phyloP scores from a whole-genome alignment of 2,329 filamentous ascomycete species.

The Chlorencoelia australis region DNA sequence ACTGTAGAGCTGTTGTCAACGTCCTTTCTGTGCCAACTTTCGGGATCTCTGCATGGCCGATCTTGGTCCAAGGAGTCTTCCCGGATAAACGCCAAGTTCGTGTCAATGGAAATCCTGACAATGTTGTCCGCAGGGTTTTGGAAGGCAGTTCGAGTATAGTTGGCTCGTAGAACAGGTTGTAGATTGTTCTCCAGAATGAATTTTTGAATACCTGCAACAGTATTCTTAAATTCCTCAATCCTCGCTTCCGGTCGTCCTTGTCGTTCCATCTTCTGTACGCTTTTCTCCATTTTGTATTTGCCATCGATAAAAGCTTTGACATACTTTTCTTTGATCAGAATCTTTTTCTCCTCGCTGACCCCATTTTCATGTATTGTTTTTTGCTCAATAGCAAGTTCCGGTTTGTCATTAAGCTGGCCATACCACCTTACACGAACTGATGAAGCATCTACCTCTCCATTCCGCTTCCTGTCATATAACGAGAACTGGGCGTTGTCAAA shows the following conservation, averaged over 20 bases:
- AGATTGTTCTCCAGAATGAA: conserved; percentile 71
- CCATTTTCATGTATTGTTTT: conserved; percentile 74
- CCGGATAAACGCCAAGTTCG: conserved; percentile 77
- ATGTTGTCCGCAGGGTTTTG: conserved; percentile 90
- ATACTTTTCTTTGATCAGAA: conserved; percentile 90
- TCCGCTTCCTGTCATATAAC: conserved; percentile 78
- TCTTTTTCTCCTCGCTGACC: conserved; percentile 66
- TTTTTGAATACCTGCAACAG: conserved; percentile 66
- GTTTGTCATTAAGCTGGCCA: conserved; percentile 67
- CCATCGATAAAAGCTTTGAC: conserved; percentile 77
- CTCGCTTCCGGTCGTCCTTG: conserved; percentile 57
- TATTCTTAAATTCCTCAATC: conserved; percentile 58
- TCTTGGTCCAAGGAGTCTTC: conserved; percentile 68
- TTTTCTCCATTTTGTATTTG: conserved; percentile 88
- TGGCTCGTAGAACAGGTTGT: conserved; percentile 78
- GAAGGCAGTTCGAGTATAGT: conserved; percentile 90
- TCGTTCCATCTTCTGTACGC: conserved; percentile 74
- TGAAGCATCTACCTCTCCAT: conserved; percentile 61
- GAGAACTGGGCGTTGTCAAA: conserved; percentile 84
- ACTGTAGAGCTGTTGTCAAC: conserved; percentile 76
- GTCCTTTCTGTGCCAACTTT: conserved; percentile 83
- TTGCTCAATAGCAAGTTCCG: conserved; percentile 79
- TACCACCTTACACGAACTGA: conserved; percentile 89
- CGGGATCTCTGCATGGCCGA: conserved; percentile 79
- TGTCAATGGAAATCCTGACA: conserved; percentile 87